Conservation (phyloP, 371 early-diverging fungal genomes). For the Cladochytrium tenue region DNA sequence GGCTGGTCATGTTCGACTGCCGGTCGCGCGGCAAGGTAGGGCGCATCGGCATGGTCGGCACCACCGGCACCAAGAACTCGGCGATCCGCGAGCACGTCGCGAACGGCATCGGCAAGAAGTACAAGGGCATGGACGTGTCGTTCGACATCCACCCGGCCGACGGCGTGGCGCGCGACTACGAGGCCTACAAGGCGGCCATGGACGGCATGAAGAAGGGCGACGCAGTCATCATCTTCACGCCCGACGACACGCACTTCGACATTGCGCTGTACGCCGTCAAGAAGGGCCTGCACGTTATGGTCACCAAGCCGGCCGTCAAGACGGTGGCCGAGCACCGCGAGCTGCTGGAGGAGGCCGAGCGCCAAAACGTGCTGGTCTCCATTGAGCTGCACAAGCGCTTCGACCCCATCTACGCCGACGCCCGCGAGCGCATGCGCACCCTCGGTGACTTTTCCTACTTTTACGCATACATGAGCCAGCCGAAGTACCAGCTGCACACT, state of each 20-base stretch:
- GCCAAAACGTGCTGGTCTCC: conserved; percentile 42
- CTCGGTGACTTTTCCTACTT: conserved; percentile 53
- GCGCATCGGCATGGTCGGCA: conserved; percentile 42
- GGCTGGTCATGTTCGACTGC: conserved; percentile 51
- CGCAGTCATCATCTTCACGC: conserved; percentile 55
- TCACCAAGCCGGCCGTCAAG: conserved; percentile 57
- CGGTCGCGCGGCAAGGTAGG: conserved; percentile 45
- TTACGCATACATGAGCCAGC: conserved; percentile 55
- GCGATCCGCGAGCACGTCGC: conserved; percentile 36
- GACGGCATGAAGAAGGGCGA: conserved; percentile 44
- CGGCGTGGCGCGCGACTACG: conserved; percentile 9
- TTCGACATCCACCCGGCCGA: conserved; percentile 35
- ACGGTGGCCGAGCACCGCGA: conserved; percentile 37
- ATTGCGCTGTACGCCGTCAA: conserved; percentile 51
- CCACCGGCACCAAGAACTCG: conserved; percentile 45
- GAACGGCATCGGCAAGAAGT: conserved; percentile 33
- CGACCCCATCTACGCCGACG: conserved; percentile 51
- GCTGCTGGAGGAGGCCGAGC: conserved; percentile 40
- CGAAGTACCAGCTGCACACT: conserved; percentile 51
- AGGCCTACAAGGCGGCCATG: conserved; percentile 48
- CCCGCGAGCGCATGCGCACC: conserved; percentile 24
- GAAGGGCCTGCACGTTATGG: conserved; percentile 45
- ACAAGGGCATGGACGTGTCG: conserved; percentile 35
- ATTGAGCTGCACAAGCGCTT: conserved; percentile 59
- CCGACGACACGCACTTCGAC: conserved; percentile 54